A percentile compares a stretch with the other conserved stretches of the same genome.
These are phyloP conservation scores for Stenocarpella maydis DNA, from an alignment of 2,329 filamentous ascomycete species.

Conservation along the genomic window DNA sequence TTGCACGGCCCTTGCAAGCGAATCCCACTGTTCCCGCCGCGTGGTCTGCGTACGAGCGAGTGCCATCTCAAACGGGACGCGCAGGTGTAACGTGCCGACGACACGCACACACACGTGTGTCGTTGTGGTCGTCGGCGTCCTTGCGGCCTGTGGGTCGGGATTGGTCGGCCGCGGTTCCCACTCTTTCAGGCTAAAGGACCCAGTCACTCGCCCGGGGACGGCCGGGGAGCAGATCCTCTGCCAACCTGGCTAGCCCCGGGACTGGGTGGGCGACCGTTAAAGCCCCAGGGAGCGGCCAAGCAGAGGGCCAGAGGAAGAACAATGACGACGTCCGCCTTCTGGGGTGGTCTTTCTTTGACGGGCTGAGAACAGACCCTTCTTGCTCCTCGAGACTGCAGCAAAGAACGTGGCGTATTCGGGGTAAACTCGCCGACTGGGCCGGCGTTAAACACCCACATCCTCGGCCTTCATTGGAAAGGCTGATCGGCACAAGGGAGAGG, in stretches of 20 bases:
- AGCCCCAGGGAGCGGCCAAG: not conserved
- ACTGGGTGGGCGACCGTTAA: not conserved
- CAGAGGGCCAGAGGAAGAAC: not conserved
- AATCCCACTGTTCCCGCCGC: not conserved
- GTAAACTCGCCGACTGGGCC: constrained; percentile 1
- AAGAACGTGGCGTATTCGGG: not conserved
- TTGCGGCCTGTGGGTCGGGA: not conserved
- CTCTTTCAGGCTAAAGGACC: not conserved
- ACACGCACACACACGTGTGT: not conserved
- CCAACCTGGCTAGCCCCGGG: constrained; percentile 1
- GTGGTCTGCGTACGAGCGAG: not conserved
- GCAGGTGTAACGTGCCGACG: constrained; percentile 6
- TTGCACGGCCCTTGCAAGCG: not conserved
- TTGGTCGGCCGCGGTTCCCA: not conserved
- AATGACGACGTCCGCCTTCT: not conserved
- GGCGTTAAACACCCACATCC: not conserved
- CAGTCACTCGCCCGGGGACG: not conserved
- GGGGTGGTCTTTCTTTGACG: not conserved
- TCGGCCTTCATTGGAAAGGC: not conserved
- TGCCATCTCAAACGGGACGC: not conserved
- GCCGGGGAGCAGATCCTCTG: constrained; percentile 14
- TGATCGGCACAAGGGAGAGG: not conserved
- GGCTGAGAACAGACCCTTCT: not conserved
- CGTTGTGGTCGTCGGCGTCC: not conserved
- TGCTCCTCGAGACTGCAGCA: not conserved